Base-by-base conservation (phyloP, 2,329 filamentous ascomycete genomes). In the Exophiala dermatitidis region DNA sequence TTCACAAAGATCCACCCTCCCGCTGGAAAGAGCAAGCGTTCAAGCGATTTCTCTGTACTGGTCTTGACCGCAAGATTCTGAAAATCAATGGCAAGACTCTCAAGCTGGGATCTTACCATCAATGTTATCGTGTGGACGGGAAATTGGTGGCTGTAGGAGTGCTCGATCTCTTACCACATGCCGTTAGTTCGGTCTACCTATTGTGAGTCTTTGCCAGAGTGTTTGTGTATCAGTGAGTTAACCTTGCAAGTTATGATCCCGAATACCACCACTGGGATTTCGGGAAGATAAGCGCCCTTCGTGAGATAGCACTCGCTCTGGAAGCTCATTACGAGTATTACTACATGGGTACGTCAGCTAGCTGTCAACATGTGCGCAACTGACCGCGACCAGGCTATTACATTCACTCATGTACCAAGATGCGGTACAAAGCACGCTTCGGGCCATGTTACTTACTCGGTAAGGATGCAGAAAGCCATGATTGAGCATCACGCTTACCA, bases 251-350 rank as follows among this genome's bases (percentile, higher is more conserved):
- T 57, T 84, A 85, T 64, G 79, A 84, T 61, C 76, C 75, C 6
- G 78, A 81, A 52, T 80, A 79, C 61, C 77, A 78, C 57, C 71
- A 77, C 45, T 84, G 75, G 74, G 78, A 79, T 52, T 79, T 84
- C 61, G 82, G 82, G 3, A 84, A 84, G 64, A 65, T 84, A 46
- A 81, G 78, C 58, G 82, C 81, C 3, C 65, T 84, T 60, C 71
- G 79, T 49, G 82, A 85, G 63, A 77, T 81, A 29, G 72, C 74
- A 1, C 69, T 84, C 29, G 72, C 80, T 0, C 58, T 76, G 1
- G 79, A 84, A 61, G 73, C 69, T 3, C 70, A 68, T 0, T 83
- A 84, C 59, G 64, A 75, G 50, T 82, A 78, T 65, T 84, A 84
- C 65, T 84, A 84, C 68, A 84, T 85, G 82, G 82, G 74, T 76